Evolutionary conservation across 1,139 yeast species (phyloP), one percentile per base, ranked within the genome.

Genomic region (Hyphopichia khmerensis): DNA sequence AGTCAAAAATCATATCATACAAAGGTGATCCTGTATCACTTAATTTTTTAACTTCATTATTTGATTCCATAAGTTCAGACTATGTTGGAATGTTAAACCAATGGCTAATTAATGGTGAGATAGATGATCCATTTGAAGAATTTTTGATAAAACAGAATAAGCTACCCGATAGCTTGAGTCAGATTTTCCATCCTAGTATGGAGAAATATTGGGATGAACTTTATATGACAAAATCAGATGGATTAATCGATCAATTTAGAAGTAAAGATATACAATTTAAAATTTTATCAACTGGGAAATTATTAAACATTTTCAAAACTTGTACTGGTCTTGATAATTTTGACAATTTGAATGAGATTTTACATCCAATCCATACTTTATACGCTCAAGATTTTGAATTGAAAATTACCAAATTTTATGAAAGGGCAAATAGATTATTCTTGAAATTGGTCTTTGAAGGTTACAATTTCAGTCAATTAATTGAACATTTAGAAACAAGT

Each of bases 151-250:
- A 81, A 44, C 64, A 69, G 44, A 72, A 71, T 45, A 59, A 53
- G 43, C 65, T 61, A 8, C 71, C 74, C 1, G 47, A 56, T 11
- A 55, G 52, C 32, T 48, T 57, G 36, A 57, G 66, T 23, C 67
- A 67, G 19, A 53, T 75, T 7, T 74, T 76, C 47, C 70, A 72
- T 39, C 60, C 76, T 16, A 77, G 78, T 48, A 74, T 82, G 45
- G 96, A 90, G 51, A 82, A 84, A 46, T 84, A 86, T 55, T 93
- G 98, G 98, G 87, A 87, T 43, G 88, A 88, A 46, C 79, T 89
- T 44, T 93, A 79, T 59, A 78, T 88, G 10, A 72, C 90, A 9
- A 72, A 93, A 41, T 77, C 78, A 41, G 95, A 87, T 54, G 96
- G 95, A 0, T 57, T 90, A 18, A 81, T 95, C 2, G 75, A 77